Conservation (phyloP, 2,329 filamentous ascomycete species). For the Colletotrichum costaricense region DNA sequence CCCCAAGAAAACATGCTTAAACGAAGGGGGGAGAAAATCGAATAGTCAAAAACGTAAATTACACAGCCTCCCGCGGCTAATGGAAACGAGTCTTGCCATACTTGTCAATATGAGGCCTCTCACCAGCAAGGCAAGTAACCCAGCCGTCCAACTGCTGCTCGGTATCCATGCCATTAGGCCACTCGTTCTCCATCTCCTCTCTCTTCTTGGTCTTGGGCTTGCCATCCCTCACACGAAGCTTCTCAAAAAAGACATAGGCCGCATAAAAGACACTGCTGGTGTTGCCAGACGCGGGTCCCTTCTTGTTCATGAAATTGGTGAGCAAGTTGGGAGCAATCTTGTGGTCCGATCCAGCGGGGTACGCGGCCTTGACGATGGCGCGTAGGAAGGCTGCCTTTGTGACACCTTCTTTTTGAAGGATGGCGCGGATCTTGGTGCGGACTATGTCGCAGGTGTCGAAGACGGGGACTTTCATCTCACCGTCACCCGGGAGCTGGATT, state of each 20-base stretch:
- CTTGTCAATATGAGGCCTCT: conserved; percentile 34
- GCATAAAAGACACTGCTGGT: conserved; percentile 63
- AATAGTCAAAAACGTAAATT: too few species aligned
- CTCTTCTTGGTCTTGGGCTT: conserved; percentile 64
- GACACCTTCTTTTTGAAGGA: conserved; percentile 58
- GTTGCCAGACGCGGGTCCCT: conserved; percentile 59
- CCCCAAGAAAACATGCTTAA: too few species aligned
- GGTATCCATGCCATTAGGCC: conserved; percentile 42
- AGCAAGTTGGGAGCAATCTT: conserved; percentile 58
- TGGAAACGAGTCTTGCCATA: conserved; percentile 34
- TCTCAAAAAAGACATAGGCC: conserved; percentile 70
- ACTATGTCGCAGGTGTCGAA: conserved; percentile 70
- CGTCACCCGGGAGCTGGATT: conserved; percentile 60
- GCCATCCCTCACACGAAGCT: conserved; percentile 60
- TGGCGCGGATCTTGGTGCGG: conserved; percentile 65
- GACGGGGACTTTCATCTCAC: conserved; percentile 55
- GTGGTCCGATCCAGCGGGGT: conserved; percentile 45
- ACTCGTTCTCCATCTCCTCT: conserved; percentile 60
- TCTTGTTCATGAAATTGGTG: conserved; percentile 61
- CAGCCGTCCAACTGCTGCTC: neutral
- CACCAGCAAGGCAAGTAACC: neutral
- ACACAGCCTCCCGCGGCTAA: neutral
- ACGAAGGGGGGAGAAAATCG: neutral
- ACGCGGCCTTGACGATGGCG: conserved; percentile 53
- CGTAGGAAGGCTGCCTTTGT: conserved; percentile 65